phyloP scores from a whole-genome alignment of 2,329 filamentous ascomycete genomes.

The Neonectria neomacrospora region DNA sequence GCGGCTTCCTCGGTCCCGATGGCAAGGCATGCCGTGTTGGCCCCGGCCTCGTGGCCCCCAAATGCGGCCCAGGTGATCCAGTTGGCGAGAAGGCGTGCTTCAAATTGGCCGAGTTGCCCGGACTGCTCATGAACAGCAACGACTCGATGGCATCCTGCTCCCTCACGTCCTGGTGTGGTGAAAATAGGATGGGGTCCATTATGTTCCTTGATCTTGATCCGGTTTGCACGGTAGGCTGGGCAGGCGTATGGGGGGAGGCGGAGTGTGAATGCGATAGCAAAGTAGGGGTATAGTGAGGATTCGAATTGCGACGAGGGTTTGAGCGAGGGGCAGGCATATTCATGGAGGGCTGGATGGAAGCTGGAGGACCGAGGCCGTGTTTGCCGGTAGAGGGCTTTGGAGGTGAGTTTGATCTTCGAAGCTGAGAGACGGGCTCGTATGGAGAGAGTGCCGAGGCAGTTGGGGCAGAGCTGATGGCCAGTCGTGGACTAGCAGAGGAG shows the following conservation, averaged over 20 bases:
- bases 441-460: slow-evolving; percentile 47
- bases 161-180: slow-evolving; percentile 71
- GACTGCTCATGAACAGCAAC: slow-evolving; percentile 83
- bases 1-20: slow-evolving; percentile 61
- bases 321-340: slow-evolving; percentile 46
- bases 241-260: slow-evolving; percentile 58
- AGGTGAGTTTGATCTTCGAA: slow-evolving; percentile 52
- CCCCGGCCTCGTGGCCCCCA: slow-evolving; percentile 28
- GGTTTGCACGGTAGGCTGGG: slow-evolving; percentile 47
- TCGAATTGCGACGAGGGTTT: slow-evolving; percentile 63
- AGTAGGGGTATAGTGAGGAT: slow-evolving; percentile 60
- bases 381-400: slow-evolving; percentile 49
- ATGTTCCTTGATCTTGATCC: slow-evolving; percentile 48
- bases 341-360: slow-evolving; percentile 63
- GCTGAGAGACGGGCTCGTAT: slow-evolving; percentile 41
- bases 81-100: slow-evolving; percentile 64
- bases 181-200: slow-evolving; percentile 69
- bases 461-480: slow-evolving; percentile 46
- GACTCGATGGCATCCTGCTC: slow-evolving; percentile 87
- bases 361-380: slow-evolving; percentile 62
- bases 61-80: slow-evolving; percentile 49
- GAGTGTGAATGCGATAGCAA: slow-evolving; percentile 62
- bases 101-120: slow-evolving; percentile 74
- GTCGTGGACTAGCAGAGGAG: slow-evolving; percentile 65
- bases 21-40: slow-evolving; percentile 55